Conservation (phyloP, 768 basidiomycete genomes). For the Mrakia blollopis region DNA sequence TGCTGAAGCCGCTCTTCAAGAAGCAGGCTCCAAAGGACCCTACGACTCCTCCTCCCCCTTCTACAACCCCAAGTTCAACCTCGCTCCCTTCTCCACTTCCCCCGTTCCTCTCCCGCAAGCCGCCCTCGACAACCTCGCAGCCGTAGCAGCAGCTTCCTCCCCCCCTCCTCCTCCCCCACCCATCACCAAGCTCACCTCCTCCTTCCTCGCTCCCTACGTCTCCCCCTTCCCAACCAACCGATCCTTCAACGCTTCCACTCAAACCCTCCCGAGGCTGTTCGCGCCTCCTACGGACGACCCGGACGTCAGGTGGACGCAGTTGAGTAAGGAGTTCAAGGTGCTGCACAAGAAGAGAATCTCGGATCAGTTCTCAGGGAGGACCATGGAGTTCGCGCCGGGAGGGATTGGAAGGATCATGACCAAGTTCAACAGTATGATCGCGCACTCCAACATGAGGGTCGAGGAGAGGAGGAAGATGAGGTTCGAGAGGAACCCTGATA, state of each 20-base stretch:
- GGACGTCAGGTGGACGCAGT: not conserved
- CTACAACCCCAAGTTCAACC: not conserved
- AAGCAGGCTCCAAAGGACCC: not conserved
- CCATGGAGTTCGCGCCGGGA: not conserved
- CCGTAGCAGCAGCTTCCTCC: not conserved
- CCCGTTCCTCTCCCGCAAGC: not conserved
- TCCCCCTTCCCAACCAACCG: not conserved
- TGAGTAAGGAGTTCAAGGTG: not conserved
- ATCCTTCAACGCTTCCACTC: not conserved
- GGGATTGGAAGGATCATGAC: not conserved
- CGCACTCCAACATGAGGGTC: not conserved
- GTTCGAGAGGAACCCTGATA: not conserved
- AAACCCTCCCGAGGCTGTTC: not conserved
- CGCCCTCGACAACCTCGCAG: not conserved
- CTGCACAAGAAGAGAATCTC: not conserved
- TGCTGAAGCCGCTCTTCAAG: not conserved
- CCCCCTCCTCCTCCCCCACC: not conserved
- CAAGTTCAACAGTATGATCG: not conserved
- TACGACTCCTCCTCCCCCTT: not conserved
- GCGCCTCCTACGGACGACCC: not conserved
- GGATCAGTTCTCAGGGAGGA: not conserved
- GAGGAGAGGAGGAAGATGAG: slow-evolving; percentile 17
- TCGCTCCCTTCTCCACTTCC: not conserved
- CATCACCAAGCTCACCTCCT: not conserved
- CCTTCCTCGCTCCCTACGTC: not conserved